Conservation (phyloP, 768 basidiomycete species). For the Clathrus columnatus region DNA sequence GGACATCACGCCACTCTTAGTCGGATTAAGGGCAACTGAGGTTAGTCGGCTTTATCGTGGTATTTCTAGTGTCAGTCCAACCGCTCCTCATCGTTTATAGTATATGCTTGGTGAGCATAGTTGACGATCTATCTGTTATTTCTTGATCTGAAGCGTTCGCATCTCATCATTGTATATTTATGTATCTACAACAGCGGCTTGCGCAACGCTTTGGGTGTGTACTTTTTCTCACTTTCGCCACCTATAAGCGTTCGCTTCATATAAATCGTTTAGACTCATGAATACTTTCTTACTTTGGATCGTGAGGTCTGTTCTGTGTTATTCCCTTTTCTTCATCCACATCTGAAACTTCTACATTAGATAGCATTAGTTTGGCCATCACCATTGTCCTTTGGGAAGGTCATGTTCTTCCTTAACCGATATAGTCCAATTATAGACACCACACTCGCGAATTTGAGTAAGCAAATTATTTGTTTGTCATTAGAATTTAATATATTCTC, state of each 20-base stretch:
- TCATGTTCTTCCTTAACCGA: constrained; percentile 4
- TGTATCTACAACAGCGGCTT: neutral
- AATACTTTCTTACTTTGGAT: neutral
- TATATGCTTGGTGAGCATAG: neutral
- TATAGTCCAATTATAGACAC: constrained; percentile 5
- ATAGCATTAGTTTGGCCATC: constrained; percentile 1
- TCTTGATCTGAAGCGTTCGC: neutral
- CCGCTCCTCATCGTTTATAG: neutral
- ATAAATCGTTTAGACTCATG: neutral
- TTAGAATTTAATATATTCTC: neutral
- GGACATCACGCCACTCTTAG: neutral
- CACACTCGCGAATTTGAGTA: neutral
- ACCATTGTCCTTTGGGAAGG: constrained; percentile 2
- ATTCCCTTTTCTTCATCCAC: neutral
- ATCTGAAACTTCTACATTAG: neutral
- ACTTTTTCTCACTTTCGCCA: neutral
- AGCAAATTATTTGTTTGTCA: neutral
- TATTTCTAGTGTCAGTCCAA: neutral
- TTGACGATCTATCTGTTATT: neutral
- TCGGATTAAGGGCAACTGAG: neutral
- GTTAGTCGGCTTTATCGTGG: neutral
- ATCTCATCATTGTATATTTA: neutral
- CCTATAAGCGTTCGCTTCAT: neutral
- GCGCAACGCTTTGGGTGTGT: neutral
- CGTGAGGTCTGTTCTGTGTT: neutral